Conservation (phyloP, 208 protist genomes). For the Trypanosoma caninum region DNA sequence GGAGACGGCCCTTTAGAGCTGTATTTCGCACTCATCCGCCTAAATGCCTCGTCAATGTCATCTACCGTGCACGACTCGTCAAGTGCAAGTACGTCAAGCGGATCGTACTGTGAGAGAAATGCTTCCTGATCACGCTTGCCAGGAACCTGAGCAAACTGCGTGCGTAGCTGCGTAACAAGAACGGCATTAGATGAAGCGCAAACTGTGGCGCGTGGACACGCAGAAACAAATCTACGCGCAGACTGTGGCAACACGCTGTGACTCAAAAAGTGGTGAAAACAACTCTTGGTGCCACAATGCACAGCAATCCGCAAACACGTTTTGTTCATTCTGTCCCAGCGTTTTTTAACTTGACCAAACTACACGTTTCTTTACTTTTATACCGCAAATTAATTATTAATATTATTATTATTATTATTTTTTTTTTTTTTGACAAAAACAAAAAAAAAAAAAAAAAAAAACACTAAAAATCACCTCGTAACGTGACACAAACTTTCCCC, state of each 20-base stretch:
- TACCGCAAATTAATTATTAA: too few species aligned
- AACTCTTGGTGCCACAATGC: neutral
- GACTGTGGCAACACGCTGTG: neutral
- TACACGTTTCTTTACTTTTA: neutral
- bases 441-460: constrained; percentile 24
- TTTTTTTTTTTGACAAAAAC: neutral
- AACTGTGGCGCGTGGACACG: neutral
- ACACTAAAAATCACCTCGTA: neutral
- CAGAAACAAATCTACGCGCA: constrained; percentile 17
- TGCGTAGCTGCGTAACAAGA: constrained; percentile 37
- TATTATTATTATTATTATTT: neutral
- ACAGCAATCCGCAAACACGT: neutral
- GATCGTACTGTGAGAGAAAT: constrained; percentile 81
- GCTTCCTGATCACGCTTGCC: constrained; percentile 84
- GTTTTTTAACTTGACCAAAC: neutral
- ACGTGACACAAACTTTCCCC: neutral
- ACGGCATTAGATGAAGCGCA: neutral
- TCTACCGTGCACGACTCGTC: constrained; percentile 64
- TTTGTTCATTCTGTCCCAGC: neutral
- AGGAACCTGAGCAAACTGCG: constrained; percentile 72
- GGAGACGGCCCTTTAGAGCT: constrained; percentile 55
- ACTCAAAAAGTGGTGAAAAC: constrained; percentile 1
- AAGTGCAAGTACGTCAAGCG: constrained; percentile 70
- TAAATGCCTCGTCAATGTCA: constrained; percentile 70
- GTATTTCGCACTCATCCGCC: constrained; percentile 54